Conservation (phyloP, 2,329 filamentous ascomycete species). For the Leptoxyphium fumago region DNA sequence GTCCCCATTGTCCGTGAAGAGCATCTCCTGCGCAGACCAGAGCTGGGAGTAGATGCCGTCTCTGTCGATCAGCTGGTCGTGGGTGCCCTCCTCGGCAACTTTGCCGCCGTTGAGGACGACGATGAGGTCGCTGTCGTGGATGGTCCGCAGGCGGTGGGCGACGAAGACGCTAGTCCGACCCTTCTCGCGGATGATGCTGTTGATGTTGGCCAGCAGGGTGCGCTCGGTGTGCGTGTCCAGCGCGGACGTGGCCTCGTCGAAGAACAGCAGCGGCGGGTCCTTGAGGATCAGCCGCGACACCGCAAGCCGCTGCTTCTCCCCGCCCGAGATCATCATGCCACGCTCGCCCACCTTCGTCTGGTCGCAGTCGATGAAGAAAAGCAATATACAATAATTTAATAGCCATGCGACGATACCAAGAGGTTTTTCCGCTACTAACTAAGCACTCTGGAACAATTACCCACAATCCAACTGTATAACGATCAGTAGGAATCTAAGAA, state of each 20-base stretch:
- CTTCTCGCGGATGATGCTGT: constrained; percentile 80
- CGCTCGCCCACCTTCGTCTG: constrained; percentile 83
- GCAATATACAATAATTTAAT: too few relatives aligned
- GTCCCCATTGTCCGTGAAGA: constrained; percentile 20
- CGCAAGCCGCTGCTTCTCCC: constrained; percentile 83
- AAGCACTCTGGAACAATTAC: too few relatives aligned
- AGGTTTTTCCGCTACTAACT: too few relatives aligned
- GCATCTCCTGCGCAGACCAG: constrained; percentile 49
- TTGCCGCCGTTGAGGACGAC: constrained; percentile 73
- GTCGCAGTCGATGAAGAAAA: too few relatives aligned
- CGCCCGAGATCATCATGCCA: constrained; percentile 88
- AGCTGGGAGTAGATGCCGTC: constrained; percentile 75
- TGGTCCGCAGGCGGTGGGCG: constrained; percentile 80
- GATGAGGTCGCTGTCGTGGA: constrained; percentile 82
- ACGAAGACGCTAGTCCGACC: constrained; percentile 84
- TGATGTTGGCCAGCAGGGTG: constrained; percentile 80
- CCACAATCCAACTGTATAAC: too few relatives aligned
- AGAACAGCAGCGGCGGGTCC: constrained; percentile 80
- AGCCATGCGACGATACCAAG: too few relatives aligned
- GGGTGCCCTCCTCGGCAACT: constrained; percentile 82
- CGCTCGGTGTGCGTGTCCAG: constrained; percentile 90
- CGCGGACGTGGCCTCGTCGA: constrained; percentile 87
- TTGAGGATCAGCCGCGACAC: constrained; percentile 74
- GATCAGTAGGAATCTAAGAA: too few relatives aligned
- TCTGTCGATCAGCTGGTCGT: constrained; percentile 64